phyloP scores from a whole-genome alignment of 2,329 filamentous ascomycete genomes.

The Neopestalotiopsis clavispora region DNA sequence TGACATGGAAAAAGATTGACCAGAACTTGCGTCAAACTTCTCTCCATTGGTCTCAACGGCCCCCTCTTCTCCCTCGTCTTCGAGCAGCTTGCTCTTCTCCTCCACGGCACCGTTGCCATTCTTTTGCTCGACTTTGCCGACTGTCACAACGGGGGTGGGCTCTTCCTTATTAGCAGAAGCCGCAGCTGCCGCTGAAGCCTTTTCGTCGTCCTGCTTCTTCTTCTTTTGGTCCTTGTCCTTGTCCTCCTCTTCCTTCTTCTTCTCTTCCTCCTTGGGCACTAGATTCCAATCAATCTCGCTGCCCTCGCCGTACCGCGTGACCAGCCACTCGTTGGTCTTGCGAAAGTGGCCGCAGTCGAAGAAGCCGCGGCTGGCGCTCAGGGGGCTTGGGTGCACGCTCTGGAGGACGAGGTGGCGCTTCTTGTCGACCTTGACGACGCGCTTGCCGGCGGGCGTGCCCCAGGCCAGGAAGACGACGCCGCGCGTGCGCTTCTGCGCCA shows the following conservation, averaged over 20 bases:
- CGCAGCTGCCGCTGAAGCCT: no score
- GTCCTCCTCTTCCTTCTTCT: conserved; percentile 19
- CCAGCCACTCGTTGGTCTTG: conserved; percentile 84
- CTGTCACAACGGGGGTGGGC: conserved; percentile 20
- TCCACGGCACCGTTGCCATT: conserved; percentile 30
- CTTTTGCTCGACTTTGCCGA: conserved; percentile 30
- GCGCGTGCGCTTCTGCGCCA: conserved; percentile 74
- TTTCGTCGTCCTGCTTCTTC: conserved; percentile 1
- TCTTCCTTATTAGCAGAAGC: conserved; percentile 19
- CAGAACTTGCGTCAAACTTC: background rate
- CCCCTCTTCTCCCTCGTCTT: conserved; percentile 34
- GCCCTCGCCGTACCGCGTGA: conserved; percentile 76
- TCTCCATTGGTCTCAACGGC: conserved; percentile 14
- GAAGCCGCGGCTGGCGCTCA: conserved; percentile 83
- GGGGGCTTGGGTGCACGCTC: conserved; percentile 90
- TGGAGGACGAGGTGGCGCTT: conserved; percentile 81
- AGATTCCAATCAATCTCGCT: conserved; percentile 86
- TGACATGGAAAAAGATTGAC: background rate
- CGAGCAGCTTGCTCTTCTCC: conserved; percentile 34
- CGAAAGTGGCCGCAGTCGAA: conserved; percentile 84
- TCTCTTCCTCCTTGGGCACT: conserved; percentile 34
- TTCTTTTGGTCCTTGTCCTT: conserved; percentile 22
- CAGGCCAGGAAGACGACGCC: conserved; percentile 96
- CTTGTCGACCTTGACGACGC: conserved; percentile 75
- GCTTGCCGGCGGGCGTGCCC: conserved; percentile 83